Evolutionary conservation across 208 protist genomes (phyloP), one percentile per base, ranked within the genome.

Genomic region (Lotmaria passim): DNA sequence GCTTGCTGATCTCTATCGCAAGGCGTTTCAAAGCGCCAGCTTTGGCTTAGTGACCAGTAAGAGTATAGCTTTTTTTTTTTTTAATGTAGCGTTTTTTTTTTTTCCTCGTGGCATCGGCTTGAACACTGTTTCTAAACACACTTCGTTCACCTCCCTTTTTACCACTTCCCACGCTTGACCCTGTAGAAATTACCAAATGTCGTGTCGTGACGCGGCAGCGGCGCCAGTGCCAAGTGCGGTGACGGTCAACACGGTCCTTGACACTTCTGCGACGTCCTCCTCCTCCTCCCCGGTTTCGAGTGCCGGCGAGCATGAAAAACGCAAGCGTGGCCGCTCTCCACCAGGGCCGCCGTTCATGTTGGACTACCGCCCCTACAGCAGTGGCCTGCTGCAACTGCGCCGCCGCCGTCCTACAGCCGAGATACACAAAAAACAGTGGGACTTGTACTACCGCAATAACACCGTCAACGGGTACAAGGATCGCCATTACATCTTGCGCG

Each of bases 381-480:
- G 77, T 47, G 68, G 87, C 11, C 79, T 87, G 28, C 68, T 93
- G 55, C 55, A 57, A 34, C 61, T 21, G 28, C 30, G 67, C 47
- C 56, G 72, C 14, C 52, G 57, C 12, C 21, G 61, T 30, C 46
- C 26, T 19, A 19, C 59, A 24, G 41, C 66, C 12, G 77, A 78
- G 23, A 50, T 78, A 30, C 83, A 87, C 70, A 82, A 84, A 62
- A 23, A 69, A 21, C 73, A 94, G 53, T 97, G 93, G 91, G 83
- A 97, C 68, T 33, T 85, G 7, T 97, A 95, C 78, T 97, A 97
- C 82, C 88, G 86, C 51, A 91, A 94, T 57, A 97, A 97, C 80
- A 93, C 83, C 0, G 47, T 91, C 51, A 94, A 96, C 53, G 93
- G 93, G 1, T 97, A 93, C 77, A 93, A 93, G 65, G 90, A 97